Conservation (phyloP, 2,329 filamentous ascomycete species). For the Xylaria digitata region DNA sequence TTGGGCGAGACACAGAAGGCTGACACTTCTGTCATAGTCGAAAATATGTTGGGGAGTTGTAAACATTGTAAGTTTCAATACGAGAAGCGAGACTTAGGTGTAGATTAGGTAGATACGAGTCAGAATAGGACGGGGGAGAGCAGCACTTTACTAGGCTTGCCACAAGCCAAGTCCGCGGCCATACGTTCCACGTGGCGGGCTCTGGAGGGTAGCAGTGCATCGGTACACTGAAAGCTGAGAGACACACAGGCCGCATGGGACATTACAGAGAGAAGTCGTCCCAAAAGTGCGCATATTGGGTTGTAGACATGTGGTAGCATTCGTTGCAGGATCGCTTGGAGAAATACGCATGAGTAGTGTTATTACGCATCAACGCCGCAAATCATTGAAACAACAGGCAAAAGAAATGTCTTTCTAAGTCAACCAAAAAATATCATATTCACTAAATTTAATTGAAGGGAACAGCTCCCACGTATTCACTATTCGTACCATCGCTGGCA, state of each 20-base stretch:
- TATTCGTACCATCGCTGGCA: too few relatives aligned
- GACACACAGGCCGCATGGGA: not conserved
- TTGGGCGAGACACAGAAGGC: constrained; percentile 26
- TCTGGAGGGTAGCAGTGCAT: constrained; percentile 20
- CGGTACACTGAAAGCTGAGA: not conserved
- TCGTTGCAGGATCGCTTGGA: constrained; percentile 4
- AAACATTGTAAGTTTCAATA: not conserved
- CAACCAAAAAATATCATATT: too few relatives aligned
- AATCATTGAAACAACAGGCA: not conserved
- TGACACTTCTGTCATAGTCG: constrained; percentile 28
- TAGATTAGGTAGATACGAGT: constrained; percentile 12
- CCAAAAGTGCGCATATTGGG: not conserved
- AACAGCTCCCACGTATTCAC: too few relatives aligned
- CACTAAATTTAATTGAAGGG: too few relatives aligned
- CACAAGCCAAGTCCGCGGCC: constrained; percentile 13
- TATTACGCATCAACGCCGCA: not conserved
- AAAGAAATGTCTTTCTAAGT: too few relatives aligned
- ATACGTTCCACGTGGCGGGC: constrained; percentile 36
- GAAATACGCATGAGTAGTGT: not conserved
- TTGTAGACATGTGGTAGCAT: constrained; percentile 6
- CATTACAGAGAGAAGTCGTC: not conserved
- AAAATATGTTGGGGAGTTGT: not conserved
- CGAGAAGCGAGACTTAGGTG: not conserved
- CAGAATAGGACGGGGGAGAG: constrained; percentile 9
- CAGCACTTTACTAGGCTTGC: constrained; percentile 8